These are phyloP conservation scores for Rhodotorula taiwanensis DNA, from an alignment of 768 basidiomycete species.

Conservation along the genomic window DNA sequence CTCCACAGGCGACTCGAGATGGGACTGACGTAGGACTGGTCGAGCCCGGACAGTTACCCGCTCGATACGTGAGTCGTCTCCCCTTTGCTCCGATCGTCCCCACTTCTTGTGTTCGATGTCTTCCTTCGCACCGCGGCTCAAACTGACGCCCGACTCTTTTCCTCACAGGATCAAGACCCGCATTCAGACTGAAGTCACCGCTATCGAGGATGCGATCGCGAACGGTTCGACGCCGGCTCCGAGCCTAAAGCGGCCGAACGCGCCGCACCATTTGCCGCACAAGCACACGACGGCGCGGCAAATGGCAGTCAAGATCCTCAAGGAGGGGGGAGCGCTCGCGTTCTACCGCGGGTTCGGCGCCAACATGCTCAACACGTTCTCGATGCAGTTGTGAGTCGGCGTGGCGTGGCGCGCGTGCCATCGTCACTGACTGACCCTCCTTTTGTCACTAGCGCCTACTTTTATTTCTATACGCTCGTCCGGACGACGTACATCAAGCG, in stretches of 20 bases:
- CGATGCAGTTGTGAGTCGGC: conserved; percentile 66
- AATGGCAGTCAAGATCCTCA: conserved; percentile 64
- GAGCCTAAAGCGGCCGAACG: conserved; percentile 49
- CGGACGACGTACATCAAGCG: conserved; percentile 73
- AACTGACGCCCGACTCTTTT: neutral
- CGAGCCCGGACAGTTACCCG: conserved; percentile 61
- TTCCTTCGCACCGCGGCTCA: neutral
- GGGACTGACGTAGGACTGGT: conserved; percentile 7
- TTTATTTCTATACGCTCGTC: conserved; percentile 95
- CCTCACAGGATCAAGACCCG: conserved; percentile 75
- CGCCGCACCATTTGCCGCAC: conserved; percentile 46
- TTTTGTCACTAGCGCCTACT: conserved; percentile 60
- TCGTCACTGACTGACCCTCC: neutral
- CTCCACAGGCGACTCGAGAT: neutral
- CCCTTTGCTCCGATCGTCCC: neutral
- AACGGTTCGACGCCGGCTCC: conserved; percentile 3
- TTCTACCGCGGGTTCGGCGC: conserved; percentile 88
- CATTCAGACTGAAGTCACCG: conserved; percentile 64
- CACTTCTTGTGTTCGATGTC: too few relatives aligned
- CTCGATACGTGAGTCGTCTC: conserved; percentile 64
- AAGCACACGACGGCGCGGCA: conserved; percentile 53
- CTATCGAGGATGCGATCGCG: conserved; percentile 8
- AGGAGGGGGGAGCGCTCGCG: conserved; percentile 71
- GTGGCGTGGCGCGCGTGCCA: neutral
- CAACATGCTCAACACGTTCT: conserved; percentile 97